Base-by-base conservation (phyloP, 2,329 filamentous ascomycete genomes). In the Colletotrichum ledebouriae region DNA sequence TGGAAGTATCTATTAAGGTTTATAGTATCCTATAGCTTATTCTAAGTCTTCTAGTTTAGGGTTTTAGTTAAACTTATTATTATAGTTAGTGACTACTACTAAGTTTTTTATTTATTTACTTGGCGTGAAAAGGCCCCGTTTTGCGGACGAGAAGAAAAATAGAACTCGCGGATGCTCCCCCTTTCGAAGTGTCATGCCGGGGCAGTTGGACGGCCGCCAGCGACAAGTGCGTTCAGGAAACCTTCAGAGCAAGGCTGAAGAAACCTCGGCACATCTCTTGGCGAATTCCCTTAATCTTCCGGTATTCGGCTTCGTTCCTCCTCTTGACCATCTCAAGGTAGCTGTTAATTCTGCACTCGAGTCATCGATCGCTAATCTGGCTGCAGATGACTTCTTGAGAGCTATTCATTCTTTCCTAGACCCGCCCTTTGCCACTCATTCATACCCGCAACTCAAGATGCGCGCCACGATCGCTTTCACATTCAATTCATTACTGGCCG, bases 361-460 rank as follows among this genome's bases (percentile, higher is more conserved):
- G 44, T 49, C 46, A 22, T 53, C 37, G 59, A 44, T 53, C 44
- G 44, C 34, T 39, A 44, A 12, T 57, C 39, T 15, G n/a, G 5
- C 22, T 33, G 37, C 59, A 20, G 22, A 53, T 53, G 59, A 55
- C 52, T 25, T 55, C n/a, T 34, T 37, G 49, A 52, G 49, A 37
- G 29, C 50, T 15, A 12, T n/a, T 49, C 47, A 15, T 37, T 39
- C 22, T 12, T 53, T 53, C 33, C 10, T 17, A 22, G 47, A 50
- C 34, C 47, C 46, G 53, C 47, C 60, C 25, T 9, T 59, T 55
- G 60, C 59, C 60, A 68, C 60, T 64, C 60, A 42, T 59, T 64
- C 37, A 11, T 44, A 39, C 59, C 25, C 22, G 3, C 33, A 29
- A 49, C 22, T 56, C 47, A 60, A 33, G 15, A 56, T 68, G 65